Evolutionary conservation across 2,329 filamentous ascomycete genomes (phyloP).

Genomic region (Diaporthe sp.): DNA sequence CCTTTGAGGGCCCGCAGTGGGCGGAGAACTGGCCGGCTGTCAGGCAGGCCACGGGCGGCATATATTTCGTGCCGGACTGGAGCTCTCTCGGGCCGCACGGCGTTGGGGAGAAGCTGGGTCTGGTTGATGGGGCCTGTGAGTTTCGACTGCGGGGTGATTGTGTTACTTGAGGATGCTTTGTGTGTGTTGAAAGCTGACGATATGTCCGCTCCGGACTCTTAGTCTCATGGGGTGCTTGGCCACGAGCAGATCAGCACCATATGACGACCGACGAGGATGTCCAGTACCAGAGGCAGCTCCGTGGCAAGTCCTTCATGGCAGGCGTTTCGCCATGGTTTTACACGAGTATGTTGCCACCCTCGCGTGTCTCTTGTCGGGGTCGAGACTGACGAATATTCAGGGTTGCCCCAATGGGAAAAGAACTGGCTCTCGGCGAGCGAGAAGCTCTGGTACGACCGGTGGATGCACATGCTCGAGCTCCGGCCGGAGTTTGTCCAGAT

Average conservation of each 20-base stretch:
- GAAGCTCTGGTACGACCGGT: slow-evolving; percentile 68
- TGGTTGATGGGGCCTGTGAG: slow-evolving; percentile 40
- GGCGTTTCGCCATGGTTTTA: slow-evolving; percentile 57
- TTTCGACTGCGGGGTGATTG: slow-evolving; percentile 45
- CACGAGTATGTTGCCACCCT: slow-evolving; percentile 60
- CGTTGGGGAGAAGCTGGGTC: slow-evolving; percentile 13
- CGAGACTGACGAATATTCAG: slow-evolving; percentile 44
- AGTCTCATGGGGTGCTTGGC: slow-evolving; percentile 67
- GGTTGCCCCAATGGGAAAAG: slow-evolving; percentile 54
- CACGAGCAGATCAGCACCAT: slow-evolving; percentile 53
- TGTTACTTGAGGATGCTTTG: too few species aligned
- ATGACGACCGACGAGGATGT: slow-evolving; percentile 57
- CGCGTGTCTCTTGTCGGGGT: slow-evolving; percentile 60
- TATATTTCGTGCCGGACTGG: slow-evolving; percentile 63
- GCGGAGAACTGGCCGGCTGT: slow-evolving; percentile 59
- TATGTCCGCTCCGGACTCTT: background rate
- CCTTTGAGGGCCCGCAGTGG: slow-evolving; percentile 62
- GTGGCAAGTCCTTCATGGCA: slow-evolving; percentile 64
- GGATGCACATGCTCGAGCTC: slow-evolving; percentile 65
- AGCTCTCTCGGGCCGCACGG: slow-evolving; percentile 55
- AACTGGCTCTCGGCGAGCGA: slow-evolving; percentile 70
- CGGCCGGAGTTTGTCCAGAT: slow-evolving; percentile 67
- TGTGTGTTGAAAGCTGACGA: background rate
- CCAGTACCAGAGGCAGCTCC: slow-evolving; percentile 54
- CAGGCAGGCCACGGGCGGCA: slow-evolving; percentile 51